Conservation (phyloP, 345 rosid genomes). For the Luvunga scandens region DNA sequence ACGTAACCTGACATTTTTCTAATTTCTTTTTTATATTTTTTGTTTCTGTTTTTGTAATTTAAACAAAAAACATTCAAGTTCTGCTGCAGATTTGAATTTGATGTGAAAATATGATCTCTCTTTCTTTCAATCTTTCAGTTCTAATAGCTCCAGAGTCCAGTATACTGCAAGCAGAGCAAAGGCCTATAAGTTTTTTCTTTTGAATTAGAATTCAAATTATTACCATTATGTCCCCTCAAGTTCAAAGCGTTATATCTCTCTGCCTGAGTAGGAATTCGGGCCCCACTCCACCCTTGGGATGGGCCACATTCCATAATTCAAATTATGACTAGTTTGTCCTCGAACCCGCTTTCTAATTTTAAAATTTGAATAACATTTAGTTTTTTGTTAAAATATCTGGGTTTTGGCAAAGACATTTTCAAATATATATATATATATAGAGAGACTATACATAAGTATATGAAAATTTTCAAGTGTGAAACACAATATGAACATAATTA, state of each 20-base stretch:
- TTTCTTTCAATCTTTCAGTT: neutral
- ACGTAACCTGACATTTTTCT: constrained; percentile 74
- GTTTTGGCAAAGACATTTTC: too few species aligned
- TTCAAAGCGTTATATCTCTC: neutral
- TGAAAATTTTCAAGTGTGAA: too few species aligned
- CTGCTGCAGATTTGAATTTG: neutral
- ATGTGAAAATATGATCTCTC: neutral
- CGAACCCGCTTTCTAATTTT: neutral
- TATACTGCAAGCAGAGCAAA: neutral
- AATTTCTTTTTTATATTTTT: neutral
- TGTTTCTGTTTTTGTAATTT: neutral
- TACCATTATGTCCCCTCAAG: constrained; percentile 34
- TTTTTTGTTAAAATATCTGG: too few species aligned
- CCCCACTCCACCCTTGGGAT: constrained; percentile 3
- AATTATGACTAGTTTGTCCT: constrained; percentile 22
- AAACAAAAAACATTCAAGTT: neutral
- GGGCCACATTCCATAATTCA: constrained; percentile 16
- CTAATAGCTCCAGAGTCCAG: neutral
- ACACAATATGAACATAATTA: too few species aligned
- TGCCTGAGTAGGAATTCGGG: constrained; percentile 18
- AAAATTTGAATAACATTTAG: too few species aligned
- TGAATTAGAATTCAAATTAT: constrained; percentile 42
- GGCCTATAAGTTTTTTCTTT: neutral
- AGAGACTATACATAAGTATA: too few species aligned
- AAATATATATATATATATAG: too few species aligned